Evolutionary conservation across 768 basidiomycete genomes (phyloP).

Genomic region (Termitomyces sp.): DNA sequence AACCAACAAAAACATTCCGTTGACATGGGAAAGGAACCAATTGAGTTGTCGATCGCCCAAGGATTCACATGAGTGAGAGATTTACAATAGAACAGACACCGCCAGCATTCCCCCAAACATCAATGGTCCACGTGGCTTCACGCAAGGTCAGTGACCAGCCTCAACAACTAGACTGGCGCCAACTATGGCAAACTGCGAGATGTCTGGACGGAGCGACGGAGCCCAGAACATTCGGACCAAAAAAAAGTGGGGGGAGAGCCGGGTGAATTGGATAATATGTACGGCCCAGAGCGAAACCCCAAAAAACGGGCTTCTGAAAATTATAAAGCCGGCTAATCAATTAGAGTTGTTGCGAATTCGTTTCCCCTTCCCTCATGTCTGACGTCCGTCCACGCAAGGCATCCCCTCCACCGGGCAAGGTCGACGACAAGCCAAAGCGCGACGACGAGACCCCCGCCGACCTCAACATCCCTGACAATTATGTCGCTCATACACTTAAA

Average conservation of each 20-base stretch:
- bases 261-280: constrained; percentile 5
- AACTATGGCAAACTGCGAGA: background rate
- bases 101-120: background rate
- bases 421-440: constrained; percentile 9
- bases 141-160: too few species aligned
- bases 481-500: constrained; percentile 69
- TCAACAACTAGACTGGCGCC: background rate
- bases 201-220: background rate
- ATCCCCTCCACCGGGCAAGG: constrained; percentile 11
- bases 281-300: constrained; percentile 10
- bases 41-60: background rate
- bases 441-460: constrained; percentile 34
- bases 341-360: background rate
- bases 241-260: constrained; percentile 2
- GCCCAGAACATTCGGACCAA: background rate
- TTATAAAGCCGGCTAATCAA: constrained; percentile 11
- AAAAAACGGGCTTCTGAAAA: constrained; percentile 14
- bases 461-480: constrained; percentile 73
- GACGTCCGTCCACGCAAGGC: constrained; percentile 22
- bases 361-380: constrained; percentile 18
- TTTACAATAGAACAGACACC: background rate
- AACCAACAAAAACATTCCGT: background rate
- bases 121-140: background rate
- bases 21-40: background rate
- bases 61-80: background rate